These are phyloP conservation scores for Chalciporus sp. DNA, from an alignment of 1,284 basidiomycete species.

Conservation along the genomic window DNA sequence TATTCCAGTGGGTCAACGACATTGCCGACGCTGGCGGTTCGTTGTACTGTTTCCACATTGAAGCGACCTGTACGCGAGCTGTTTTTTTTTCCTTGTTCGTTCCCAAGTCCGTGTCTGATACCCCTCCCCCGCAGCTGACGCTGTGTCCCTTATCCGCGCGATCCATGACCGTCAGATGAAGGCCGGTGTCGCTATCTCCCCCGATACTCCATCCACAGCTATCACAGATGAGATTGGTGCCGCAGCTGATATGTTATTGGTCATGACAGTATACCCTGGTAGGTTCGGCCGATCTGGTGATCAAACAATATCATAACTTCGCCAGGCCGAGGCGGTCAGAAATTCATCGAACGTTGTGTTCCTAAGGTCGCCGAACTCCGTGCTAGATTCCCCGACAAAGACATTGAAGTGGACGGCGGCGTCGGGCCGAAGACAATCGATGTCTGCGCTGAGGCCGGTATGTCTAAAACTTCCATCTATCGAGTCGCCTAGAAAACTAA, in stretches of 20 bases:
- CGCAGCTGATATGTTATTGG: conserved; percentile 89
- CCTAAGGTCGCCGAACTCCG: conserved; percentile 93
- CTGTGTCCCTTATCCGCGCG: conserved; percentile 70
- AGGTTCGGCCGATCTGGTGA: conserved; percentile 1
- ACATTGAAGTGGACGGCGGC: conserved; percentile 98
- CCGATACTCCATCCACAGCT: conserved; percentile 83
- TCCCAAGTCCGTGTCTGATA: conserved; percentile 5
- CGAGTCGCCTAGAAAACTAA: neutral
- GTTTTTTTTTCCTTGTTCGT: neutral
- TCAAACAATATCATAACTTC: neutral
- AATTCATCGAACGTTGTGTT: conserved; percentile 93
- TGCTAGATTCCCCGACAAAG: conserved; percentile 85
- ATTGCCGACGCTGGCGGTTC: conserved; percentile 95
- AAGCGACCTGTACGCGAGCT: conserved; percentile 79
- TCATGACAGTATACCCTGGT: conserved; percentile 97
- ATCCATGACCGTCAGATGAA: conserved; percentile 84
- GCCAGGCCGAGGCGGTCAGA: conserved; percentile 90
- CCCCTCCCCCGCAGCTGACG: conserved; percentile 67
- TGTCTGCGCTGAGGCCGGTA: conserved; percentile 89
- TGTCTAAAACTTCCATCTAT: conserved; percentile 27
- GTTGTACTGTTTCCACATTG: conserved; percentile 96
- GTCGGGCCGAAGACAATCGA: conserved; percentile 91
- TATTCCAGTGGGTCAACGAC: conserved; percentile 88
- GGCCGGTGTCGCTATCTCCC: conserved; percentile 93
- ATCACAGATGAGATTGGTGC: conserved; percentile 84